Conservation (phyloP, 2,329 filamentous ascomycete species). For the Triangularia verruculosa region DNA sequence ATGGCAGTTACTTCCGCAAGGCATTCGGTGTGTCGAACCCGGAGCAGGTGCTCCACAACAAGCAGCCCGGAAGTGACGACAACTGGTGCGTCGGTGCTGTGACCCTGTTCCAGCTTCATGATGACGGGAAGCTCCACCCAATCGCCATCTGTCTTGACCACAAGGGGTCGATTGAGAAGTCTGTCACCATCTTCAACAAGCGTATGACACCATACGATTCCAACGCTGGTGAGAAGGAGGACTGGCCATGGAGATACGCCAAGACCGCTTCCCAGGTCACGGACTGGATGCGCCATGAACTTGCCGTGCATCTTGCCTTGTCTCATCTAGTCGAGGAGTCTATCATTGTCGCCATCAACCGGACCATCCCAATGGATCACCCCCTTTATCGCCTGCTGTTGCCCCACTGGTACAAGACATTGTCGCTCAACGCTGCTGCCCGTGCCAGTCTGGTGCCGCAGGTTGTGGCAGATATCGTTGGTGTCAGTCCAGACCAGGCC, state of each 20-base stretch:
- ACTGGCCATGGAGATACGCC: slow-evolving; percentile 53
- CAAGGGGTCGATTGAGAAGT: slow-evolving; percentile 40
- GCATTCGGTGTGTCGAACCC: slow-evolving; percentile 34
- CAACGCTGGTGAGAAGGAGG: slow-evolving; percentile 35
- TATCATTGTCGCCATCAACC: slow-evolving; percentile 45
- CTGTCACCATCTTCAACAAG: slow-evolving; percentile 49
- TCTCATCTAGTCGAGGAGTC: slow-evolving; percentile 48
- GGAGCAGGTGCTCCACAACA: slow-evolving; percentile 29
- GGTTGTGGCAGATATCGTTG: slow-evolving; percentile 43
- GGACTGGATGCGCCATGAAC: slow-evolving; percentile 49
- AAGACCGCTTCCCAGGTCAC: slow-evolving; percentile 48
- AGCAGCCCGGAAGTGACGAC: slow-evolving; percentile 30
- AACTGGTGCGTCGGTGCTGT: slow-evolving; percentile 42
- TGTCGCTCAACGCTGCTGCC: slow-evolving; percentile 48
- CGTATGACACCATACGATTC: slow-evolving; percentile 35
- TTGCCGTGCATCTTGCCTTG: slow-evolving; percentile 44
- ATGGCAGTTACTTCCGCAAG: slow-evolving; percentile 43
- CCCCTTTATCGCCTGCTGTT: slow-evolving; percentile 42
- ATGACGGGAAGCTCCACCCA: slow-evolving; percentile 46
- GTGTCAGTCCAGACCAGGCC: slow-evolving; percentile 37
- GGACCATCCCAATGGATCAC: slow-evolving; percentile 41
- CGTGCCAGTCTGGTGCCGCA: slow-evolving; percentile 43
- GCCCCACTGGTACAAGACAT: slow-evolving; percentile 50
- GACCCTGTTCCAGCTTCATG: slow-evolving; percentile 41
- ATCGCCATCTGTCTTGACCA: slow-evolving; percentile 49